Conservation (phyloP, 257 asterid species). For the Leptodermis oblonga region DNA sequence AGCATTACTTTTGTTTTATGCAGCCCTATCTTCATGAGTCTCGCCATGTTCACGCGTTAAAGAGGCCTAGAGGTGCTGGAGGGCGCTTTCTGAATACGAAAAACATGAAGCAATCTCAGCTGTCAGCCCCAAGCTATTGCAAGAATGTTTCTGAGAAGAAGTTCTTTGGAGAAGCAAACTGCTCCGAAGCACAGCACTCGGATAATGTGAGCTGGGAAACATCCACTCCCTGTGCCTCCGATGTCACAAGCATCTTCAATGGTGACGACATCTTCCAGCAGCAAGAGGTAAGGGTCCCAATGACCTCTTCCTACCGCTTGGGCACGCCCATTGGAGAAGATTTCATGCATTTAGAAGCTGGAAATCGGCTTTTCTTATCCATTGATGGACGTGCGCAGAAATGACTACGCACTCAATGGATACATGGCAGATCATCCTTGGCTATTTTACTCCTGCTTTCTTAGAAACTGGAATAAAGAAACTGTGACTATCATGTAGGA, state of each 20-base stretch:
- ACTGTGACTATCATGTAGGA: constrained; percentile 8
- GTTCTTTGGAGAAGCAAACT: constrained; percentile 9
- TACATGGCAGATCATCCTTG: constrained; percentile 88
- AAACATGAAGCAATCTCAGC: constrained; percentile 27
- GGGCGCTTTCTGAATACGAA: constrained; percentile 63
- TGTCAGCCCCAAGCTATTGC: constrained; percentile 16
- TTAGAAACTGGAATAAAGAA: constrained; percentile 21
- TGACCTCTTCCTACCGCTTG: constrained; percentile 21
- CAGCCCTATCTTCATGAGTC: constrained; percentile 74
- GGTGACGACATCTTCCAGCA: constrained; percentile 39
- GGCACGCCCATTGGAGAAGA: constrained; percentile 12
- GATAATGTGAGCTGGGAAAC: constrained; percentile 47
- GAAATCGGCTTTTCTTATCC: constrained; percentile 34
- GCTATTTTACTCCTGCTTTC: constrained; percentile 45
- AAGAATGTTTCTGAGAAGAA: constrained; percentile 14
- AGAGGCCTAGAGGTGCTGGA: constrained; percentile 61
- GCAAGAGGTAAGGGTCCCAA: constrained; percentile 26
- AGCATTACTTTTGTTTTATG: constrained; percentile 13
- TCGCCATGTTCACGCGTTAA: constrained; percentile 62
- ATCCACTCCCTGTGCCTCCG: constrained; percentile 43
- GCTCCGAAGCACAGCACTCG: constrained; percentile 26
- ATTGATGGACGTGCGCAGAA: constrained; percentile 27
- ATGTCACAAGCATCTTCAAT: constrained; percentile 55
- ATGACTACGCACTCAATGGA: constrained; percentile 27
- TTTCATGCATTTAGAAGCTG: constrained; percentile 27